Base-by-base conservation (phyloP, 768 basidiomycete species). In the Crepidotus variabilis region DNA sequence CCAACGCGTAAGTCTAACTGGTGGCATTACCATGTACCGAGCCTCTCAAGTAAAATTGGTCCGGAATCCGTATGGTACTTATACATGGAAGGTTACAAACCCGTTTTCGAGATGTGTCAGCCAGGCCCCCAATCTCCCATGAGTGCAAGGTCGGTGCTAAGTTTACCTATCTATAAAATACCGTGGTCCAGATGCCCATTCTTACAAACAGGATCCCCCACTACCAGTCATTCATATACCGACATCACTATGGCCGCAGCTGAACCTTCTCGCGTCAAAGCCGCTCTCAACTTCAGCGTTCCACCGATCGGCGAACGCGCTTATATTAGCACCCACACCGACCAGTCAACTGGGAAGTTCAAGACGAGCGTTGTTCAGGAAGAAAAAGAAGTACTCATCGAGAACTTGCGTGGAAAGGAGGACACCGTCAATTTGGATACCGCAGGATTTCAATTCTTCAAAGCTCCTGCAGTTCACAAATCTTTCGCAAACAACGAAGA, bases 321-420 rank as follows among this genome's bases (percentile, higher is more conserved):
- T 6, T 71, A 55, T 28, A 54, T 63, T 10, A 54, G 60, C 33
- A 63, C 69, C 57, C 69, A 68, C 45, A 56, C 55, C 3, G 58
- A 69, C 53, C 55, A 62, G 9, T 47, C 35, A 5, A 66, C 59
- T 1, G 69, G 68, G 1, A 57, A 60, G 11, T 58, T 65, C 13
- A 55, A 56, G 11, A 55, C 48, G 45, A 72, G 71, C 54, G 62
- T 63, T 57, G 18, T 32, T 1, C 54, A 34, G 6, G 59, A 51
- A 36, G 32, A 60, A 20, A 59, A 65, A 2, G 69, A 69, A 7
- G 63, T 82, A 0, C 54, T 72, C 46, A 77, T 85, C 51, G 78
- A 84, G 65, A 81, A 84, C 65, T 53, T 83, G 18, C 75, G 83
- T 39, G 82, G 79, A 2, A 78, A 78, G 58, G 79, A 83, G 63